A percentile compares a stretch with the other conserved stretches of the same genome.
phyloP scores from a whole-genome alignment of 805 yeast genomes.

The Yarrowia deformans region DNA sequence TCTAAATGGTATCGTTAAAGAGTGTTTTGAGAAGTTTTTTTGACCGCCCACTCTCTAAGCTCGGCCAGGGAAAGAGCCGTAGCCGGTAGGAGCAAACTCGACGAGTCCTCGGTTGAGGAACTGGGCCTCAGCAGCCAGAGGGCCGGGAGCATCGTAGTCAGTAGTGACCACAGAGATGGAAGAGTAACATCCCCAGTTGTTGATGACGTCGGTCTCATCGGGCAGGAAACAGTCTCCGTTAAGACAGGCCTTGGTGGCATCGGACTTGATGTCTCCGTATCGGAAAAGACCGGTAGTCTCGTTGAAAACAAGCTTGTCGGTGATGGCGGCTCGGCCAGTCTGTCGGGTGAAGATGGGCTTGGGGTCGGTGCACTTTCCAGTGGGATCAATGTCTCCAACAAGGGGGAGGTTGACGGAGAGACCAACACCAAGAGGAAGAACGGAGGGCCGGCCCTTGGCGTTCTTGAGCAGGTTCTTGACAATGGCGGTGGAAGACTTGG shows the following conservation, averaged over 20 bases:
- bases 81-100: constrained; percentile 36
- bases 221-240: constrained; percentile 37
- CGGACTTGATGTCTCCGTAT: constrained; percentile 31
- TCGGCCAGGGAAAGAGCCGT: constrained; percentile 24
- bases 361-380: constrained; percentile 35
- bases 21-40: neutral
- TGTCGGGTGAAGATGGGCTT: constrained; percentile 40
- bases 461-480: constrained; percentile 37
- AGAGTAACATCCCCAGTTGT: constrained; percentile 36
- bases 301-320: constrained; percentile 34
- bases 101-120: constrained; percentile 35
- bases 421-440: constrained; percentile 31
- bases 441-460: constrained; percentile 32
- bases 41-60: neutral
- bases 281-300: constrained; percentile 28
- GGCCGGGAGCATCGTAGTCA: constrained; percentile 38
- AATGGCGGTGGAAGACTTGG: constrained; percentile 28
- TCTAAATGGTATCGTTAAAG: constrained; percentile 29
- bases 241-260: constrained; percentile 27
- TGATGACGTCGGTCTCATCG: constrained; percentile 35
- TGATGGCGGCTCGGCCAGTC: constrained; percentile 30
- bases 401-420: constrained; percentile 34
- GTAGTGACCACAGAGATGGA: constrained; percentile 21
- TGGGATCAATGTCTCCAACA: constrained; percentile 37
- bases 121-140: constrained; percentile 33